Percentiles rank a stretch among this genome's conserved stretches.
phyloP scores from a whole-genome alignment of 2,329 filamentous ascomycete species.

The Teratosphaeria viscida region DNA sequence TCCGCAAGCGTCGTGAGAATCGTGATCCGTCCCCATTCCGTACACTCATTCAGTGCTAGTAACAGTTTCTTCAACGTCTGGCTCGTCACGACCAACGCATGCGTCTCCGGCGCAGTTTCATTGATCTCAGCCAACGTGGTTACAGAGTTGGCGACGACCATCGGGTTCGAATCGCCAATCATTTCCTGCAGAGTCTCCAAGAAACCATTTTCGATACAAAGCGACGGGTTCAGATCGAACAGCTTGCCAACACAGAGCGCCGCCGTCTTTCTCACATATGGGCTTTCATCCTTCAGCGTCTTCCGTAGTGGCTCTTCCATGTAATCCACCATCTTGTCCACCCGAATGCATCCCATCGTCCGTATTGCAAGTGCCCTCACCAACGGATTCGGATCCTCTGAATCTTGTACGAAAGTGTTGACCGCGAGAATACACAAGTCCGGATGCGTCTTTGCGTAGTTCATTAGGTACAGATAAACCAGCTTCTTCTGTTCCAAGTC shows the following conservation, averaged over 20 bases:
- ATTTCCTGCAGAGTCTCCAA: slow-evolving; percentile 87
- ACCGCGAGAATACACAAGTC: slow-evolving; percentile 97
- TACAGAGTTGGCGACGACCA: slow-evolving; percentile 97
- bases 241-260: slow-evolving; percentile 97
- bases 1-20: slow-evolving; percentile 83
- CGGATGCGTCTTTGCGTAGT: slow-evolving; percentile 98
- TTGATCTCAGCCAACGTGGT: slow-evolving; percentile 85
- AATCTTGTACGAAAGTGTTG: slow-evolving; percentile 98
- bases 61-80: slow-evolving; percentile 86
- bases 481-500: slow-evolving; percentile 99
- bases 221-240: slow-evolving; percentile 82
- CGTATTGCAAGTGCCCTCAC: slow-evolving; percentile 90
- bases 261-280: slow-evolving; percentile 95
- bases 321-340: slow-evolving; percentile 99
- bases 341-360: slow-evolving; percentile 96
- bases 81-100: slow-evolving; percentile 71
- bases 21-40: slow-evolving; percentile 94
- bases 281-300: slow-evolving; percentile 91
- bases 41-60: slow-evolving; percentile 94
- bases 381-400: slow-evolving; percentile 93
- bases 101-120: slow-evolving; percentile 83
- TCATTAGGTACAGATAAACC: slow-evolving; percentile 98
- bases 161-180: slow-evolving; percentile 94
- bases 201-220: slow-evolving; percentile 96
- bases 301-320: slow-evolving; percentile 98